A percentile compares a stretch with the other conserved stretches of the same genome.
phyloP scores from a whole-genome alignment of 495 filamentous ascomycete genomes.

The Apiosordaria backusii region DNA sequence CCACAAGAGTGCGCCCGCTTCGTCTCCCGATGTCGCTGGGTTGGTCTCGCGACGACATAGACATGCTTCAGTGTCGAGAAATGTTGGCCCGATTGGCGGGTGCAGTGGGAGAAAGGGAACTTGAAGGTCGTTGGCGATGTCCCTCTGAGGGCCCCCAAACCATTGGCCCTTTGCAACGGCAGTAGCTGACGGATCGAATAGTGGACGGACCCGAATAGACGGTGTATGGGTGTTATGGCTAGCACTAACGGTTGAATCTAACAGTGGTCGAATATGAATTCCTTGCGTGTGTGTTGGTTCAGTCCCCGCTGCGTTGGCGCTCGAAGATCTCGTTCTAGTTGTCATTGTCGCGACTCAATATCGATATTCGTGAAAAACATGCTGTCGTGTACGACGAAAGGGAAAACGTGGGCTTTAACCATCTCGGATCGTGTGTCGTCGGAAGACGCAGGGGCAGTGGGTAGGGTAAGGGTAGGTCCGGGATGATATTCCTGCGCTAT shows the following conservation, averaged over 20 bases:
- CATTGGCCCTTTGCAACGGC: background rate
- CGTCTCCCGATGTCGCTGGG: background rate
- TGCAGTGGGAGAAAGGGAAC: slow-evolving; percentile 34
- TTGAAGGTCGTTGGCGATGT: slow-evolving; percentile 15
- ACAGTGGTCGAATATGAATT: background rate
- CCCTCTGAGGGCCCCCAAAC: background rate
- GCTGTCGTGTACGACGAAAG: background rate
- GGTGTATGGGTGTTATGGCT: background rate
- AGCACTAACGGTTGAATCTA: background rate
- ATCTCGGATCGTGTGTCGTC: background rate
- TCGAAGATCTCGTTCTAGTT: background rate
- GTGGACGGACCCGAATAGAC: background rate
- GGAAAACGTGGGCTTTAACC: background rate
- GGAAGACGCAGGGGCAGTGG: background rate
- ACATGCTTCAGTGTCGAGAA: slow-evolving; percentile 40
- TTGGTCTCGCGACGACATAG: slow-evolving; percentile 33
- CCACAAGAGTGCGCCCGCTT: slow-evolving; percentile 26
- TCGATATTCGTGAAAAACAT: background rate
- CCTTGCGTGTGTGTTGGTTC: background rate
- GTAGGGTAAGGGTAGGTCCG: background rate
- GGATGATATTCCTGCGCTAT: background rate
- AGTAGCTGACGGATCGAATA: background rate
- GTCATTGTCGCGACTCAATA: background rate
- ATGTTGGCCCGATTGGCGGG: slow-evolving; percentile 28
- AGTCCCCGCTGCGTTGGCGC: background rate